Conservation (phyloP, 768 basidiomycete genomes). For the Psilocybe cyanescens region DNA sequence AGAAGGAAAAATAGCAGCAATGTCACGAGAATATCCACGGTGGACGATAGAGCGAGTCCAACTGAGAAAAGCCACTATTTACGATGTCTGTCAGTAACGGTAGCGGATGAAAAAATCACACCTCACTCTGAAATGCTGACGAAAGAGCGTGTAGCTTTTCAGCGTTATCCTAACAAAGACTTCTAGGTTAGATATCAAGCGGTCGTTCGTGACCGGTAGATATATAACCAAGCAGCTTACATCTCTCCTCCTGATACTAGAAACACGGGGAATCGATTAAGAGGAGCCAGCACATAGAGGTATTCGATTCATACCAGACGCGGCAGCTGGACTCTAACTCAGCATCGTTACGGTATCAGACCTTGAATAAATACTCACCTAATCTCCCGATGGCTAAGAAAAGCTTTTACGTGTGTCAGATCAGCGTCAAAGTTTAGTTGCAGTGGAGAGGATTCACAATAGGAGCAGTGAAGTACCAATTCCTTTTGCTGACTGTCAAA, state of each 20-base stretch:
- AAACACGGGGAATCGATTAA: not conserved
- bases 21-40: conserved; percentile 51
- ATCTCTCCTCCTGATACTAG: conserved; percentile 5
- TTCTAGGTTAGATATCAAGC: not conserved
- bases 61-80: conserved; percentile 53
- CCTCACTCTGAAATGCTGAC: conserved; percentile 17
- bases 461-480: conserved; percentile 1
- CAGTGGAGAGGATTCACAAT: conserved; percentile 1
- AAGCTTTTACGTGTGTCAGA: conserved; percentile 8
- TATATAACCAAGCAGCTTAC: not conserved
- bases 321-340: conserved; percentile 11
- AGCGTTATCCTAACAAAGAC: conserved; percentile 19
- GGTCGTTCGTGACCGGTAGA: not conserved
- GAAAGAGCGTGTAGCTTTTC: conserved; percentile 9
- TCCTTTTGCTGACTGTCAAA: conserved; percentile 11
- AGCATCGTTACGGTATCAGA: not conserved
- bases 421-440: not conserved
- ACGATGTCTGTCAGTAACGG: not conserved
- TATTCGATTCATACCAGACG: conserved; percentile 23
- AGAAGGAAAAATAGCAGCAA: conserved; percentile 45
- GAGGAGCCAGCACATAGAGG: no score
- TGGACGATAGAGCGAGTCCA: conserved; percentile 51
- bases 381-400: conserved; percentile 20
- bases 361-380: not conserved
- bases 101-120: not conserved